Evolutionary conservation across 805 yeast species (phyloP).

Genomic region (Barnettozyma sucrosica): DNA sequence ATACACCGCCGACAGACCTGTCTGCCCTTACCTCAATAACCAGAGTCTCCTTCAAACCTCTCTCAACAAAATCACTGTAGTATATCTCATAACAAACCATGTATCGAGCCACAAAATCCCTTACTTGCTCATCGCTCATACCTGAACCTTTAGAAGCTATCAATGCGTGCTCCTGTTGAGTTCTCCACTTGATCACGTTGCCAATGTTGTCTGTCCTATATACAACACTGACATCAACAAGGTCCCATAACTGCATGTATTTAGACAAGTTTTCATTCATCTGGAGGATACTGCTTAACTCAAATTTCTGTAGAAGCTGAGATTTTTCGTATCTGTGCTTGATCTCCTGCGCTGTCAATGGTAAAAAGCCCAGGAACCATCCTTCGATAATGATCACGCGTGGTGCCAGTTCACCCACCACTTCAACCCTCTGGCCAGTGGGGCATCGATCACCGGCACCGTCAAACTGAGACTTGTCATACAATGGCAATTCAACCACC

Average conservation of each 20-base stretch:
- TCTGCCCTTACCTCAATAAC: conserved; percentile 14
- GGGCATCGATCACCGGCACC: conserved; percentile 79
- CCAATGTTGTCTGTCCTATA: conserved; percentile 53
- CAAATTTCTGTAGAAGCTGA: conserved; percentile 25
- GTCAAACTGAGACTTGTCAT: conserved; percentile 64
- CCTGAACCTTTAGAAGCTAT: conserved; percentile 55
- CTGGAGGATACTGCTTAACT: conserved; percentile 24
- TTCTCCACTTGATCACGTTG: conserved; percentile 74
- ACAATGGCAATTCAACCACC: conserved; percentile 48
- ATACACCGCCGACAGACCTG: conserved; percentile 12
- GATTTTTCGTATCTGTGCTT: conserved; percentile 15
- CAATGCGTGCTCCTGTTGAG: conserved; percentile 57
- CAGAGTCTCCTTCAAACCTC: conserved; percentile 25
- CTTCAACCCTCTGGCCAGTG: conserved; percentile 32
- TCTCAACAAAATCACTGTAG: conserved; percentile 36
- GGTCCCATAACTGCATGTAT: conserved; percentile 52
- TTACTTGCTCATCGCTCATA: conserved; percentile 72
- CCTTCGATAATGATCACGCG: conserved; percentile 84
- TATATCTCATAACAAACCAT: conserved; percentile 81
- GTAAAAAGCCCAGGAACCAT: conserved; percentile 81
- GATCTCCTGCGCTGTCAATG: conserved; percentile 30
- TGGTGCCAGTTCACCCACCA: conserved; percentile 25
- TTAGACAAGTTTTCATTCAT: conserved; percentile 47
- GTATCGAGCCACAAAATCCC: conserved; percentile 68
- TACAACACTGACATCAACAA: conserved; percentile 55